Evolutionary conservation across 352 stramenopile species (phyloP).

Genomic region (Globisporangium perplexum): DNA sequence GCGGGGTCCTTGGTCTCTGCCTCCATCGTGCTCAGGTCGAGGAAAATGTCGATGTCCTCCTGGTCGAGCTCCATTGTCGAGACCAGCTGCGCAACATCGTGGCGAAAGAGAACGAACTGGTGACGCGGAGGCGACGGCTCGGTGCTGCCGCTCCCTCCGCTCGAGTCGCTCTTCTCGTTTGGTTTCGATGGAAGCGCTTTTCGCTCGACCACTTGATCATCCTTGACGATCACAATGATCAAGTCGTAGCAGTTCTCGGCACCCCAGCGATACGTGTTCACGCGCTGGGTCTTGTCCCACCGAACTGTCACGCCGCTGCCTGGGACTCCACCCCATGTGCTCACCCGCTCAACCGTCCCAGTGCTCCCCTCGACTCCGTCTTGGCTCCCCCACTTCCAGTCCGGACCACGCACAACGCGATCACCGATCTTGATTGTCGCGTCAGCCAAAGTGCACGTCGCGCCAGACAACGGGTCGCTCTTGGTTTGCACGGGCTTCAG

Average conservation of each 20-base stretch:
- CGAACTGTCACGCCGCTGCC: constrained; percentile 72
- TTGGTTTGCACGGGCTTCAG: constrained; percentile 8
- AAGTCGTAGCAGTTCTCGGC: constrained; percentile 75
- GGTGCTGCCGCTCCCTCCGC: constrained; percentile 2
- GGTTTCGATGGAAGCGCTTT: constrained; percentile 38
- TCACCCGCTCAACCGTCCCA: constrained; percentile 75
- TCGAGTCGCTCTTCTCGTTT: constrained; percentile 12
- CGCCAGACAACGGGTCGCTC: not conserved
- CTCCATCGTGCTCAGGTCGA: constrained; percentile 30
- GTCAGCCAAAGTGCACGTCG: constrained; percentile 2
- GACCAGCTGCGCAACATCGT: constrained; percentile 40
- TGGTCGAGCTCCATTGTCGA: constrained; percentile 48
- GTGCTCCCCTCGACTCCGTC: constrained; percentile 53
- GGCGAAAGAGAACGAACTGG: constrained; percentile 57
- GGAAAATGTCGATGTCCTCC: constrained; percentile 45
- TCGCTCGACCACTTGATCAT: constrained; percentile 34
- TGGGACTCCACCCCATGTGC: constrained; percentile 70
- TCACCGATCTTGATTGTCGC: constrained; percentile 48
- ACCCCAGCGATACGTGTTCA: constrained; percentile 81
- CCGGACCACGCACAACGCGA: constrained; percentile 60
- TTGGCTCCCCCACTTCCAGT: constrained; percentile 83
- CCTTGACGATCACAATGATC: constrained; percentile 56
- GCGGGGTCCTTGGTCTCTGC: constrained; percentile 5
- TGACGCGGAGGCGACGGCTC: constrained; percentile 33
- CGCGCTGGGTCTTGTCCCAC: constrained; percentile 79